Base-by-base conservation (phyloP, 2,329 filamentous ascomycete species). In the Fusarium tanahbumbuense region DNA sequence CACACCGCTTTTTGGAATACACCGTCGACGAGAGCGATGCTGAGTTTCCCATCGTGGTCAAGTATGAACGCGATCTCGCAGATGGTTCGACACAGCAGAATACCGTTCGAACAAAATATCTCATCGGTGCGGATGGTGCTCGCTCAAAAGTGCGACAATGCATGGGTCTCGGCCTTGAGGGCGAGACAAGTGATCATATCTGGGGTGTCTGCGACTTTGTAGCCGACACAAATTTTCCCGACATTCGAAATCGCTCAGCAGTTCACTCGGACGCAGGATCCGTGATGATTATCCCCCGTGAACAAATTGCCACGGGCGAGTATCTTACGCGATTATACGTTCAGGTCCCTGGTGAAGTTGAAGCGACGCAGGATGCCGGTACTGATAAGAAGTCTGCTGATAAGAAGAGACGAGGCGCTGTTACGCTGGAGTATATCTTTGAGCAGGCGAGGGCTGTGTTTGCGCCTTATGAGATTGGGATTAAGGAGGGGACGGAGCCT, bases 131-230 rank as follows among this genome's bases (percentile, higher is more conserved):
- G 6, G 62, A 65, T 3, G 62, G 62, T 3, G 62, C 62, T 8
- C 62, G 62, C 1, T 65, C 62, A 3, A 45, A 16, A 2, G 62
- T 65, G 0, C 52, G 62, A 9, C 64, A 65, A 20, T 65, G 62
- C 22, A 65, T 65, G 62, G 62, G 60, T 8, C 60, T 65, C 1
- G 54, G 64, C 0, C 62, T 65, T 1, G 52, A 65, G 16, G 62
- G 62, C 15, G 62, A 64, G 7, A 65, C 62, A 2, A 65, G 45
- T 1, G 62, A 65, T 27, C 60, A 65, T 4, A 65, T 65, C 18
- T 65, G 62, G 62, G 62, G 62, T 0, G 62, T 65, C 3, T 65
- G 62, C 13, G 62, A 65, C 11, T 65, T 65, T 15, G 62, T 65
- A 8, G 60, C 45, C 1, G 60, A 65, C 15, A 65, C 62, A 16